phyloP scores from a whole-genome alignment of 805 yeast genomes.

The Cyberlindnera misumaiensis region DNA sequence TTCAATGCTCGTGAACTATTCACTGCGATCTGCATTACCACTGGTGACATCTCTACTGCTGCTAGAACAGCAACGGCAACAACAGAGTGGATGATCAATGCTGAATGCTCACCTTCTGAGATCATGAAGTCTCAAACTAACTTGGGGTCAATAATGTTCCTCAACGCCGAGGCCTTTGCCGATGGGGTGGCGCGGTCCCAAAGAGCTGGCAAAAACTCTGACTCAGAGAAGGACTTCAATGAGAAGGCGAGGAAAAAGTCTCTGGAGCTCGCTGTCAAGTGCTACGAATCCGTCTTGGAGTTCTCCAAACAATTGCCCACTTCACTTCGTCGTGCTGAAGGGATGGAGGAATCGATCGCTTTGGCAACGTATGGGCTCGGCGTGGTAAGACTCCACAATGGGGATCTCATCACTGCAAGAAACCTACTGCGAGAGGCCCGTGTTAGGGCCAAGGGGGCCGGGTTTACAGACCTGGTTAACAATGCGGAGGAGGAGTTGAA shows the following conservation, averaged over 20 bases:
- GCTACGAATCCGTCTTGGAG: constrained; percentile 38
- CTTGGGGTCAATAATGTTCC: constrained; percentile 59
- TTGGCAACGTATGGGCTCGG: constrained; percentile 83
- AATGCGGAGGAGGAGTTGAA: constrained; percentile 63
- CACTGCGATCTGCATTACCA: constrained; percentile 61
- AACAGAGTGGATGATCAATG: constrained; percentile 66
- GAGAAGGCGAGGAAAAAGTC: constrained; percentile 24
- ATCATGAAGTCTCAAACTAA: constrained; percentile 60
- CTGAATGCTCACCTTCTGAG: constrained; percentile 61
- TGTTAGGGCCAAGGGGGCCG: constrained; percentile 59
- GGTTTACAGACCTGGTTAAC: constrained; percentile 51
- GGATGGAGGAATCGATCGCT: constrained; percentile 62
- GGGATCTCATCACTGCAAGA: constrained; percentile 51
- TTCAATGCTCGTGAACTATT: constrained; percentile 72
- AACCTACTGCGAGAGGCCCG: constrained; percentile 61
- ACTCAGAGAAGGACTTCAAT: constrained; percentile 17
- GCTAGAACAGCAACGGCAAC: constrained; percentile 54
- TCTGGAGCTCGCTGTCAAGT: constrained; percentile 28
- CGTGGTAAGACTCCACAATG: constrained; percentile 59
- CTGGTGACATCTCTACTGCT: constrained; percentile 62
- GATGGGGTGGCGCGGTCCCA: constrained; percentile 33
- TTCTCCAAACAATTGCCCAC: constrained; percentile 36
- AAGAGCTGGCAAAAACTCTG: constrained; percentile 12
- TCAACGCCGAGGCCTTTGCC: constrained; percentile 61
- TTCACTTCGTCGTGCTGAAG: constrained; percentile 28